phyloP scores from a whole-genome alignment of 257 asterid genomes.

The Solanum sitiens region DNA sequence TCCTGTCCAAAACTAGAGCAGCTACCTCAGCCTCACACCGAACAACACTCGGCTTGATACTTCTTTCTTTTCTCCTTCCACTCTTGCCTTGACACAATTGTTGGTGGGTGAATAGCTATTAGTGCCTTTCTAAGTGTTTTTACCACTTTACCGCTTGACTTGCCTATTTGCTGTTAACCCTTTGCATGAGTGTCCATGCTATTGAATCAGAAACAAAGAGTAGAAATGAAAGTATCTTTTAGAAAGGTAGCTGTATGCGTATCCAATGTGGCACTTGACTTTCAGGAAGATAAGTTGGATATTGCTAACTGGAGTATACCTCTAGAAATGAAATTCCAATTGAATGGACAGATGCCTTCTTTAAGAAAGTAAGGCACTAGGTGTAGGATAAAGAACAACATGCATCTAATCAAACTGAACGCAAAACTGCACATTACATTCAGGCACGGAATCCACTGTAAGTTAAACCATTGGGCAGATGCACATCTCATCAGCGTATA shows the following conservation, averaged over 20 bases:
- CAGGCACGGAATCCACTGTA: not conserved
- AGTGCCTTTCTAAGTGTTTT: not conserved
- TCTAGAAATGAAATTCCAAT: not conserved
- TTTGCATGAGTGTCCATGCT: not conserved
- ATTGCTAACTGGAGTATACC: not conserved
- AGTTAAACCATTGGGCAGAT: not conserved
- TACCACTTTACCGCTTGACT: not conserved
- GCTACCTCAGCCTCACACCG: not conserved
- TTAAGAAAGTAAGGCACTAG: not conserved
- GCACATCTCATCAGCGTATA: not conserved
- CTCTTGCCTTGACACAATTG: not conserved
- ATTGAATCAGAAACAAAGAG: not conserved
- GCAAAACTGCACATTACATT: not conserved
- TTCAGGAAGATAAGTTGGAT: not conserved
- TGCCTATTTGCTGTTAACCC: not conserved
- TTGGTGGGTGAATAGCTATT: not conserved
- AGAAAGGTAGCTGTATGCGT: not conserved
- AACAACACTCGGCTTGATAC: not conserved
- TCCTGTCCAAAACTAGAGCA: not conserved
- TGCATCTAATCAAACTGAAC: not conserved
- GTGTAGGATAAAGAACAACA: not conserved
- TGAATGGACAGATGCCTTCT: not conserved
- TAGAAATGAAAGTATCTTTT: not conserved
- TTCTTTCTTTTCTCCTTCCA: not conserved
- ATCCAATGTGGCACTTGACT: not conserved